A percentile compares a stretch with the other conserved stretches of the same genome.
Evolutionary conservation across 2,329 filamentous ascomycete species (phyloP).

Genomic region (Exophiala sp.): DNA sequence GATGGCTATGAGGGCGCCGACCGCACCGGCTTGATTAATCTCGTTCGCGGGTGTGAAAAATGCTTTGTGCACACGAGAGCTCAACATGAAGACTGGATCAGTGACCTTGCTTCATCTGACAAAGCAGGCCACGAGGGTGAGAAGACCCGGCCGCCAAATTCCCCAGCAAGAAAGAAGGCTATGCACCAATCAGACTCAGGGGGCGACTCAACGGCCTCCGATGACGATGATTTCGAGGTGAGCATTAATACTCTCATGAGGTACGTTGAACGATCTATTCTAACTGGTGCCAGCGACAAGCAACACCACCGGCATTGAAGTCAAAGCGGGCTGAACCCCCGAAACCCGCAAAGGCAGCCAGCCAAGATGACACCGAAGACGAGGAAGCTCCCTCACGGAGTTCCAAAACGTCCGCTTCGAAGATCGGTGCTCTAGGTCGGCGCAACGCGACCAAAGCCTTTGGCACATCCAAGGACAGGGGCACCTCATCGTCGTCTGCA

Average conservation of each 20-base stretch:
- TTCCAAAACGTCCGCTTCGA: slow-evolving; percentile 1
- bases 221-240: slow-evolving; percentile 26
- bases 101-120: slow-evolving; percentile 7
- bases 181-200: neutral
- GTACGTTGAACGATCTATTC: neutral
- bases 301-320: slow-evolving; percentile 19
- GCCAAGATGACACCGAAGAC: slow-evolving; percentile 5
- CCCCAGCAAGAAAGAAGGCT: neutral
- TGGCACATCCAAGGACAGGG: slow-evolving; percentile 1
- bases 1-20: slow-evolving; percentile 23
- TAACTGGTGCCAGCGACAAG: slow-evolving; percentile 14
- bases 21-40: slow-evolving; percentile 14
- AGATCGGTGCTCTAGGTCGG: slow-evolving; percentile 12
- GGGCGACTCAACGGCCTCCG: slow-evolving; percentile 13
- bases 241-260: neutral
- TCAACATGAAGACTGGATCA: slow-evolving; percentile 21
- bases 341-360: neutral
- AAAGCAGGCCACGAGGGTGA: neutral
- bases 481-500: neutral
- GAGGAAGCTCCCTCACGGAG: slow-evolving; percentile 9
- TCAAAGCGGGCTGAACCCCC: neutral
- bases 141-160: neutral
- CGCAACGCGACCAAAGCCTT: slow-evolving; percentile 18
- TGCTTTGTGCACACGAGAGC: slow-evolving; percentile 19
- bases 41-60: slow-evolving; percentile 22